Evolutionary conservation across 2,329 filamentous ascomycete genomes (phyloP), one percentile per base, ranked within the genome.

Genomic region (Cladosporium oxysporum): DNA sequence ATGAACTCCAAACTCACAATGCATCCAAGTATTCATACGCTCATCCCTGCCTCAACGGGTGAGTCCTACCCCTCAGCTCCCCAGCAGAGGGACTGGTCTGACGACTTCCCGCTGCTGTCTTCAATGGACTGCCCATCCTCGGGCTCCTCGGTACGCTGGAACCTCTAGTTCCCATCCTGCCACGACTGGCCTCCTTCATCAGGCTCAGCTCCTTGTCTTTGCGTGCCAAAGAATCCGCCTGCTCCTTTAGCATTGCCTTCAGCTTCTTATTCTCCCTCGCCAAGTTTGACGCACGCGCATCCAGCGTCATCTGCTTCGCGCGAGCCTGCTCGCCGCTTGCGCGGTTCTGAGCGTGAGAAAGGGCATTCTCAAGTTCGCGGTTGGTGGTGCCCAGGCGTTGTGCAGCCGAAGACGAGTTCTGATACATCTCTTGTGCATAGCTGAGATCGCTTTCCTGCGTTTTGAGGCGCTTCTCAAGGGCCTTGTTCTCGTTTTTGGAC

Each of bases 341-440:
- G 29, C 62, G 68, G n/a, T 68, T 67, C n/a, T 72, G 63, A 3
- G 74, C 70, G 2, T 64, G 59, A 0, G 58, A 70, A 14, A 77
- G 67, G 29, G 78, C 76, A 11, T 72, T 73, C 62, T 79, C 78
- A 2, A 89, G 79, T 8, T 79, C 76, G 21, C 75, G 75, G 69
- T 84, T 85, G 70, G 86, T 82, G 1, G 76, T 71, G 23, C 78
- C 76, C 2, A 87, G 76, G 18, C 80, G 78, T 16, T 78, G 78
- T 2, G 82, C 82, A 1, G 79, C 75, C 35, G 82, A 81, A 10
- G 85, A 86, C 0, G 84, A 83, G 26, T 84, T 80, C 70, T 90
- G 88, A 71, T 90, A 91, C 11, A 83, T 79, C 4, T 81, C 80
- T 62, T 85, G 83, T 14, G 82, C 78, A 71, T 88, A 91, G 1